A percentile compares a stretch with the other conserved stretches of the same genome.
phyloP scores from a whole-genome alignment of 176 grass and related monocot genomes.

The Triticum dicoccoides region DNA sequence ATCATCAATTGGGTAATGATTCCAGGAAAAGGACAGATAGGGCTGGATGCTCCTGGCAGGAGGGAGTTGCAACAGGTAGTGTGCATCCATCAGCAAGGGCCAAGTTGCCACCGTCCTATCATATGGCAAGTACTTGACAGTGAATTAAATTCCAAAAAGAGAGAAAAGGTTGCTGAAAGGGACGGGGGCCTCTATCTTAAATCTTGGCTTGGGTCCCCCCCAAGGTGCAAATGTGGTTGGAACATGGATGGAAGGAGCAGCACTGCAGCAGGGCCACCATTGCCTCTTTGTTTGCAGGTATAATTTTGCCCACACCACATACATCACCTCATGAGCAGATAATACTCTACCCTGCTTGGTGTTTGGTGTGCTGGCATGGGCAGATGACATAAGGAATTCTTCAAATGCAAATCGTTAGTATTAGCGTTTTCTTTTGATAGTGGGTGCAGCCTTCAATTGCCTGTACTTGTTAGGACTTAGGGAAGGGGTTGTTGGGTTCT shows the following conservation, averaged over 20 bases:
- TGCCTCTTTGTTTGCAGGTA: constrained; percentile 29
- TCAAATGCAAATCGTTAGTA: neutral
- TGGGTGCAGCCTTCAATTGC: neutral
- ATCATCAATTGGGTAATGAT: constrained; percentile 16
- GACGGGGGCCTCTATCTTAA: constrained; percentile 25
- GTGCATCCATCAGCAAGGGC: constrained; percentile 32
- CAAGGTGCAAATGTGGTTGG: constrained; percentile 32
- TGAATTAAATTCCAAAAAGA: constrained; percentile 37
- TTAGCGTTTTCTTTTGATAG: neutral
- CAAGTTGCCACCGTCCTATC: constrained; percentile 34
- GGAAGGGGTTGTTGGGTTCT: constrained; percentile 22
- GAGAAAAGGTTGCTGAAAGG: constrained; percentile 34
- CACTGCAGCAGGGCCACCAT: neutral
- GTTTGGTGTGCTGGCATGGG: neutral
- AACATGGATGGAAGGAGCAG: constrained; percentile 27
- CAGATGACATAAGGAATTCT: neutral
- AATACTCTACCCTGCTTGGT: neutral
- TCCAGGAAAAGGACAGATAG: neutral
- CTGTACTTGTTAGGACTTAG: constrained; percentile 27
- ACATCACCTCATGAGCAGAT: constrained; percentile 3
- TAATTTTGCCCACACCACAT: constrained; percentile 7
- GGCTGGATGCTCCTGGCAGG: constrained; percentile 15
- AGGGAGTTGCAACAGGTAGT: neutral
- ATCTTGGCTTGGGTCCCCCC: constrained; percentile 9
- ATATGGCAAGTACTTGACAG: constrained; percentile 7